Percentiles rank a stretch among this genome's conserved stretches.
These are phyloP conservation scores for Aureobasidium zeae DNA, from an alignment of 2,329 filamentous ascomycete genomes.

Conservation along the genomic window DNA sequence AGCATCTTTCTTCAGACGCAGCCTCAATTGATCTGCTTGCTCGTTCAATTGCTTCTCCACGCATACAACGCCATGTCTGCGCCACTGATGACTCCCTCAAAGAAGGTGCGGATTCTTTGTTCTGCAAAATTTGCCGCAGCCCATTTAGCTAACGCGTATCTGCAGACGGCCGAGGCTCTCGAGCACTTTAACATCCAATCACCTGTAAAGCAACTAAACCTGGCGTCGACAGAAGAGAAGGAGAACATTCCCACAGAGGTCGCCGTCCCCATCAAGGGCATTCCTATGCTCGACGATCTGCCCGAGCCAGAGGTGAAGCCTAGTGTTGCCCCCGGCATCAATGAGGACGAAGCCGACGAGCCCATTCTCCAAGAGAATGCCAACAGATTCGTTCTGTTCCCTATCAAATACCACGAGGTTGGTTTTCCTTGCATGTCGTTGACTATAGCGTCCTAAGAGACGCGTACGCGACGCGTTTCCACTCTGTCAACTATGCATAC, in stretches of 20 bases:
- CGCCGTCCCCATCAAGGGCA: conserved; percentile 47
- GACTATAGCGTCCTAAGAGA: conserved; percentile 31
- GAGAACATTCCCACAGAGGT: conserved; percentile 54
- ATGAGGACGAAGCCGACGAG: conserved; percentile 67
- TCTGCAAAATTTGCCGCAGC: conserved; percentile 26
- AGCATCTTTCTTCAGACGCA: conserved; percentile 12
- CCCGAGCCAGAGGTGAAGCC: conserved; percentile 38
- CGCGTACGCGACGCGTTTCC: conserved; percentile 55
- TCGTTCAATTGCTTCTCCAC: conserved; percentile 12
- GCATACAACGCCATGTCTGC: conserved; percentile 50
- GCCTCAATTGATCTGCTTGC: conserved; percentile 16
- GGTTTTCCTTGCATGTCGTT: conserved; percentile 32
- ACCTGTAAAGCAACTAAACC: conserved; percentile 81
- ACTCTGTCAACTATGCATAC: conserved; percentile 19
- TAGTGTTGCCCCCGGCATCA: conserved; percentile 43
- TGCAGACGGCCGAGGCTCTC: conserved; percentile 75
- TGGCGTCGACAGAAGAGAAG: conserved; percentile 68
- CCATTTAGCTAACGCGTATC: conserved; percentile 31
- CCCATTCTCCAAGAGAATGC: conserved; percentile 92
- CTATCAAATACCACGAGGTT: conserved; percentile 99
- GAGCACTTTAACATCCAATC: conserved; percentile 89
- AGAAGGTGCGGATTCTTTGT: conserved; percentile 50
- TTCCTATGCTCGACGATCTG: conserved; percentile 36
- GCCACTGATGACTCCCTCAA: conserved; percentile 63
- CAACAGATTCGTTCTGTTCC: conserved; percentile 93